A percentile compares a stretch with the other conserved stretches of the same genome.
phyloP scores from a whole-genome alignment of 2,329 filamentous ascomycete species.

The Rasamsonia emersonii region DNA sequence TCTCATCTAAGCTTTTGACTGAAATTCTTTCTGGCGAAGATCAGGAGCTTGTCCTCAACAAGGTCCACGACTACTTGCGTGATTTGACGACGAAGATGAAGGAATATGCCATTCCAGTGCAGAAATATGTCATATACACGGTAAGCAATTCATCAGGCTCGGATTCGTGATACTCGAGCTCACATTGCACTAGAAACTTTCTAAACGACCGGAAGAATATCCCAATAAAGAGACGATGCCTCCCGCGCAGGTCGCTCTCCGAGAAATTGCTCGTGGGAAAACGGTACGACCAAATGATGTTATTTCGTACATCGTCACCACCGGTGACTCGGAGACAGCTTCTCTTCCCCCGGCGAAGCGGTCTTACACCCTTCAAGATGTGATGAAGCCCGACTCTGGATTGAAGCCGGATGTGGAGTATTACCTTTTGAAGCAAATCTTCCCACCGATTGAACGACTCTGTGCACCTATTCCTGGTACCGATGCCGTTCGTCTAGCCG shows the following conservation, averaged over 20 bases:
- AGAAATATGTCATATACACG: constrained; percentile 96
- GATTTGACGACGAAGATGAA: constrained; percentile 83
- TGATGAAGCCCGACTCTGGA: constrained; percentile 64
- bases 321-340: constrained; percentile 53
- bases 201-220: constrained; percentile 87
- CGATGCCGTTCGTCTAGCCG: constrained; percentile 78
- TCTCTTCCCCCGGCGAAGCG: constrained; percentile 67
- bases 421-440: constrained; percentile 96
- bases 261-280: constrained; percentile 79
- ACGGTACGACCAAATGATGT: constrained; percentile 88
- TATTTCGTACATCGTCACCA: constrained; percentile 88
- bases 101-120: constrained; percentile 60
- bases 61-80: constrained; percentile 87
- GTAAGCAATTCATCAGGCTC: constrained; percentile 21
- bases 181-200: constrained; percentile 58
- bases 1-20: constrained; percentile 80
- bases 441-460: constrained; percentile 93
- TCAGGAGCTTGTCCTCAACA: constrained; percentile 73
- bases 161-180: neutral
- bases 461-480: constrained; percentile 94
- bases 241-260: constrained; percentile 88
- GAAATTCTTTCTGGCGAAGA: constrained; percentile 93
- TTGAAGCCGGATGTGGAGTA: constrained; percentile 90
- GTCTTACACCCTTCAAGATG: constrained; percentile 77
- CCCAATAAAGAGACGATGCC: constrained; percentile 94